Evolutionary conservation across 495 filamentous ascomycete genomes (phyloP).

Genomic region (Arthonia radiata): DNA sequence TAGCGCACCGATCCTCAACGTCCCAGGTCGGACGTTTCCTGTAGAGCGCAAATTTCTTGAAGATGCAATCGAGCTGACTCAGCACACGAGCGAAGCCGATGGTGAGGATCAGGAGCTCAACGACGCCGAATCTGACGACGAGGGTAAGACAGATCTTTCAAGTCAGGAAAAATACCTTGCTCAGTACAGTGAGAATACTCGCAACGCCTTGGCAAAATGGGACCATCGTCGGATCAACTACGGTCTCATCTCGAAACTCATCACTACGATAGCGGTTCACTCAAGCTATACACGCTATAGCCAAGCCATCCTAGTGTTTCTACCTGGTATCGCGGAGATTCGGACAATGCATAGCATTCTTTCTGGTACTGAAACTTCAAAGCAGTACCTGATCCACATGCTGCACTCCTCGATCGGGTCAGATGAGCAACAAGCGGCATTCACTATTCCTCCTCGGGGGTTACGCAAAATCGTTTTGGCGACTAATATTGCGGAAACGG

Average conservation of each 20-base stretch:
- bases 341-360: constrained; percentile 65
- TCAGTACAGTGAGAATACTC: constrained; percentile 48
- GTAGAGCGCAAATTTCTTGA: constrained; percentile 72
- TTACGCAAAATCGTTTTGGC: constrained; percentile 77
- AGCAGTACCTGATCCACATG: constrained; percentile 55
- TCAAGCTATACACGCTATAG: constrained; percentile 43
- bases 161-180: constrained; percentile 26
- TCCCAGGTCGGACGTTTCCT: constrained; percentile 83
- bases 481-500: constrained; percentile 91
- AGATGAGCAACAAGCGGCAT: constrained; percentile 84
- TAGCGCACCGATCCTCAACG: constrained; percentile 60
- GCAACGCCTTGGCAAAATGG: constrained; percentile 42
- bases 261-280: constrained; percentile 44
- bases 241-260: constrained; percentile 48
- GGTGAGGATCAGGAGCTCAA: constrained; percentile 28
- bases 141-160: constrained; percentile 19
- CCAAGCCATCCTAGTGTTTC: constrained; percentile 78
- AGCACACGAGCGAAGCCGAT: constrained; percentile 34
- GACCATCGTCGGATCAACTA: constrained; percentile 77
- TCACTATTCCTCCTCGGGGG: constrained; percentile 57
- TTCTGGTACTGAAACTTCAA: constrained; percentile 22
- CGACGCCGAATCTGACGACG: constrained; percentile 18
- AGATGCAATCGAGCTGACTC: constrained; percentile 67
- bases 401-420: constrained; percentile 89
- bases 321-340: constrained; percentile 88